Percentiles rank a stretch among this genome's conserved stretches.
phyloP scores from a whole-genome alignment of 1,284 basidiomycete species.

The Malassezia arunalokei region DNA sequence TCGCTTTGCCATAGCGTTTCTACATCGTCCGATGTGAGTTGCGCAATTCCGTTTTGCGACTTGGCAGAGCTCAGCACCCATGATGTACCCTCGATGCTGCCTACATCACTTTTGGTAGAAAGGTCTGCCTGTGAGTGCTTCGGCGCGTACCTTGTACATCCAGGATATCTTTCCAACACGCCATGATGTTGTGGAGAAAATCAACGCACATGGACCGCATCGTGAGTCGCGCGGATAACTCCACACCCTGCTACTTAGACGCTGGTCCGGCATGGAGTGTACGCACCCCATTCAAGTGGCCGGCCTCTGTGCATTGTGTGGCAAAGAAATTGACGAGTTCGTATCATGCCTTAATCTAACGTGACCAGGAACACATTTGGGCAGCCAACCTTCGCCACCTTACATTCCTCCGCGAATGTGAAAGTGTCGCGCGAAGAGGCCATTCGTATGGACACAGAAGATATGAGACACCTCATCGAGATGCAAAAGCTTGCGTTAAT shows the following conservation, averaged over 20 bases:
- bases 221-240: background rate
- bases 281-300: slow-evolving; percentile 83
- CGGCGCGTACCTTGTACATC: slow-evolving; percentile 10
- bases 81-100: slow-evolving; percentile 52
- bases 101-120: slow-evolving; percentile 34
- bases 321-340: slow-evolving; percentile 81
- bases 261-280: slow-evolving; percentile 49
- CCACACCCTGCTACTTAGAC: background rate
- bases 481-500: slow-evolving; percentile 77
- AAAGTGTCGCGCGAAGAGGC: slow-evolving; percentile 55
- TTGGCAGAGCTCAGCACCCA: slow-evolving; percentile 98
- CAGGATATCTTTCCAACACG: slow-evolving; percentile 2
- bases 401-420: slow-evolving; percentile 36
- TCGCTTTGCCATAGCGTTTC: slow-evolving; percentile 99
- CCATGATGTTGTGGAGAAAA: slow-evolving; percentile 7
- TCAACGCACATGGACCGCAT: background rate
- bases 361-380: background rate
- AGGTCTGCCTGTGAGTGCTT: slow-evolving; percentile 19
- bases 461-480: slow-evolving; percentile 62
- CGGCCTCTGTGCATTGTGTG: slow-evolving; percentile 83
- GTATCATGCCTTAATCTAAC: slow-evolving; percentile 34
- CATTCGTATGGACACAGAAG: slow-evolving; percentile 69
- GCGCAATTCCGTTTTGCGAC: slow-evolving; percentile 87
- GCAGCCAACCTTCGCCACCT: slow-evolving; percentile 25
- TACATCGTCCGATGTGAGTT: slow-evolving; percentile 73